These are phyloP conservation scores for Leishmania guyanensis DNA, from an alignment of 208 protist species.

Conservation along the genomic window DNA sequence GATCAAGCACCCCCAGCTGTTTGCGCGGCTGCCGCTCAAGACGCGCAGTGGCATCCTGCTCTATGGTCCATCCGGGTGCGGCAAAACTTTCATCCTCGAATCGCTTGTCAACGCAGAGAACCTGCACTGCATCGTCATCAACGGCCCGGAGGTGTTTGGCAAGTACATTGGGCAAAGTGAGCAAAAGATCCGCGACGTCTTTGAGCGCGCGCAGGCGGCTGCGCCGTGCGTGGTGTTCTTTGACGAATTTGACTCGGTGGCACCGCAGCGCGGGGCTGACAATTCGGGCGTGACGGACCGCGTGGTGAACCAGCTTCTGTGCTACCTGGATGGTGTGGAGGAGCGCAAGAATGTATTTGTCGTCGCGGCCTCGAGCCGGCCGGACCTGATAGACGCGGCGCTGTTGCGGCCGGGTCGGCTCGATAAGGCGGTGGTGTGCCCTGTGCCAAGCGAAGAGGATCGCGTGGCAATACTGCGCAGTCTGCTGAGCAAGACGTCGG, in stretches of 20 bases:
- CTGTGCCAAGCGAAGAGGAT: conserved; percentile 80
- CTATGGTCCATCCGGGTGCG: conserved; percentile 93
- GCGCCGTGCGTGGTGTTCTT: conserved; percentile 95
- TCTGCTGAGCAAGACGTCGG: conserved; percentile 99
- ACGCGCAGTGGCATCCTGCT: conserved; percentile 91
- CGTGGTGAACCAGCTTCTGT: conserved; percentile 98
- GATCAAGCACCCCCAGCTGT: conserved; percentile 93
- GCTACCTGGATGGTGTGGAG: conserved; percentile 98
- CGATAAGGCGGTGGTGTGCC: conserved; percentile 87
- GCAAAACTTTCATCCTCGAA: conserved; percentile 91
- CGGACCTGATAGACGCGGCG: conserved; percentile 97
- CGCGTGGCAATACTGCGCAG: conserved; percentile 96
- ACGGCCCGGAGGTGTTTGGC: conserved; percentile 94
- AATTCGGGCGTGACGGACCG: conserved; percentile 93
- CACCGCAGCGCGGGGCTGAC: conserved; percentile 87
- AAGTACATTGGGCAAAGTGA: conserved; percentile 96
- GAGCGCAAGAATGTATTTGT: conserved; percentile 95
- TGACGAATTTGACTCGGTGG: conserved; percentile 95
- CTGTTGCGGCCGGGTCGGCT: conserved; percentile 91
- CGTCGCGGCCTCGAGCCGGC: conserved; percentile 98
- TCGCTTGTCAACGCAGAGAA: conserved; percentile 75
- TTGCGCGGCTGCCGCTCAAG: conserved; percentile 89
- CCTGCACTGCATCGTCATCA: conserved; percentile 92
- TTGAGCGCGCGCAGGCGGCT: conserved; percentile 86
- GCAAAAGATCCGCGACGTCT: conserved; percentile 92